Evolutionary conservation across 2,329 filamentous ascomycete species (phyloP).

Genomic region (Venturia aucupariae): DNA sequence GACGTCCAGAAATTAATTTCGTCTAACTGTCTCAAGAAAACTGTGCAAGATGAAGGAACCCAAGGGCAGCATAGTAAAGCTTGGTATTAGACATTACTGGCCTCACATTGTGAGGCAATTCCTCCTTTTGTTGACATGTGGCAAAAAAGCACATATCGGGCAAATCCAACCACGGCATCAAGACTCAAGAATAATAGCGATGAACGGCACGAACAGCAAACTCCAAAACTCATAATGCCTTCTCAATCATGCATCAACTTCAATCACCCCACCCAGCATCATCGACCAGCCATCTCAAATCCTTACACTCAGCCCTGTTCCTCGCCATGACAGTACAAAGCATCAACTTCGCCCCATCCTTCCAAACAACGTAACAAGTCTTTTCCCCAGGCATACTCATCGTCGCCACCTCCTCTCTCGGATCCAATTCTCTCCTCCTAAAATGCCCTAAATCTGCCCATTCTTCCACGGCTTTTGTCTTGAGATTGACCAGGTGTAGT

Average conservation of each 20-base stretch:
- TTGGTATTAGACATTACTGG: not conserved
- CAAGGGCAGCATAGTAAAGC: not conserved
- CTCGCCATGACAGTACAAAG: not conserved
- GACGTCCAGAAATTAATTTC: too few relatives aligned
- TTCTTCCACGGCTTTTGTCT: constrained; percentile 2
- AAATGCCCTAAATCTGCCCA: not conserved
- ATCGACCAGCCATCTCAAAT: constrained; percentile 5
- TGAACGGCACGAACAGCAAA: not conserved
- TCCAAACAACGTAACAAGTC: not conserved
- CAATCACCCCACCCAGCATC: not conserved
- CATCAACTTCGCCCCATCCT: not conserved
- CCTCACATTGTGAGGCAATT: too few relatives aligned
- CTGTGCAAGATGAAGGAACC: not conserved
- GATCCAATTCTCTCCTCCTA: not conserved
- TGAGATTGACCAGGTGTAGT: not conserved
- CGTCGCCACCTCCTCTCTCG: constrained; percentile 6
- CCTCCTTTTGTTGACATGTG: too few relatives aligned
- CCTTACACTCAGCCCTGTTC: not conserved
- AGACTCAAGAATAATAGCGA: not conserved
- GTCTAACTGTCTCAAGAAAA: too few relatives aligned
- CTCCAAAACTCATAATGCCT: not conserved
- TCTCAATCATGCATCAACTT: not conserved
- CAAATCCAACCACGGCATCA: too few relatives aligned
- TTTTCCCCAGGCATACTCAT: constrained; percentile 5
- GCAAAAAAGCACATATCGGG: too few relatives aligned